These are phyloP conservation scores for Westerdykella ornata DNA, from an alignment of 2,329 filamentous ascomycete genomes.

Conservation along the genomic window DNA sequence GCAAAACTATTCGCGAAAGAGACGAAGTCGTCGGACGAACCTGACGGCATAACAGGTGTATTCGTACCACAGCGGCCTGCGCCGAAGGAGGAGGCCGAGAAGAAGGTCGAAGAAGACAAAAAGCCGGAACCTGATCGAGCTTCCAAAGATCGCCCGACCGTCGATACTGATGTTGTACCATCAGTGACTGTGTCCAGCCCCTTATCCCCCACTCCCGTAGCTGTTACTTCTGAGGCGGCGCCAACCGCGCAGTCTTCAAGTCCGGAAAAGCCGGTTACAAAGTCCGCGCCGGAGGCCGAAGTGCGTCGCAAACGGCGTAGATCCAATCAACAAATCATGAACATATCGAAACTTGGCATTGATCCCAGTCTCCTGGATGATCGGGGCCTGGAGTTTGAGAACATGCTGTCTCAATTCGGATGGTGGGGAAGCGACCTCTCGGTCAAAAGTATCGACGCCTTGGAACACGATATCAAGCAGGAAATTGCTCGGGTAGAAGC, in stretches of 20 bases:
- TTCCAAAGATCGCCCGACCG: conserved; percentile 24
- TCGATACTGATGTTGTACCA: conserved; percentile 30
- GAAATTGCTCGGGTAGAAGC: conserved; percentile 88
- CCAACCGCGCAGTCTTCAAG: conserved; percentile 34
- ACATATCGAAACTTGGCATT: conserved; percentile 69
- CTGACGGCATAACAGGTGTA: conserved; percentile 84
- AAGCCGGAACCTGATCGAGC: conserved; percentile 18
- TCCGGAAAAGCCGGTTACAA: conserved; percentile 21
- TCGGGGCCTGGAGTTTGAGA: conserved; percentile 71
- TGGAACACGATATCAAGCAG: conserved; percentile 76
- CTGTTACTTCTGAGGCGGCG: conserved; percentile 15
- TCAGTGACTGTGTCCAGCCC: conserved; percentile 33
- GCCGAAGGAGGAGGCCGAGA: conserved; percentile 25
- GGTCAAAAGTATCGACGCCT: conserved; percentile 66
- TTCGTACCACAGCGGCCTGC: conserved; percentile 58
- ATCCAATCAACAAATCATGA: conserved; percentile 69
- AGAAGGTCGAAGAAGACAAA: conserved; percentile 19
- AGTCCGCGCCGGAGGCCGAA: conserved; percentile 33
- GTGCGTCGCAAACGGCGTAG: conserved; percentile 55
- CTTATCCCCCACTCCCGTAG: conserved; percentile 15
- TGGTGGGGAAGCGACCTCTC: conserved; percentile 77
- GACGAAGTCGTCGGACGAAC: conserved; percentile 57
- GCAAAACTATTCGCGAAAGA: conserved; percentile 61
- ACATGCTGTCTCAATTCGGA: conserved; percentile 77
- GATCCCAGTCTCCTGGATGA: conserved; percentile 70